Evolutionary conservation across 2,329 filamentous ascomycete genomes (phyloP).

Genomic region (Xylariaceae sp.): DNA sequence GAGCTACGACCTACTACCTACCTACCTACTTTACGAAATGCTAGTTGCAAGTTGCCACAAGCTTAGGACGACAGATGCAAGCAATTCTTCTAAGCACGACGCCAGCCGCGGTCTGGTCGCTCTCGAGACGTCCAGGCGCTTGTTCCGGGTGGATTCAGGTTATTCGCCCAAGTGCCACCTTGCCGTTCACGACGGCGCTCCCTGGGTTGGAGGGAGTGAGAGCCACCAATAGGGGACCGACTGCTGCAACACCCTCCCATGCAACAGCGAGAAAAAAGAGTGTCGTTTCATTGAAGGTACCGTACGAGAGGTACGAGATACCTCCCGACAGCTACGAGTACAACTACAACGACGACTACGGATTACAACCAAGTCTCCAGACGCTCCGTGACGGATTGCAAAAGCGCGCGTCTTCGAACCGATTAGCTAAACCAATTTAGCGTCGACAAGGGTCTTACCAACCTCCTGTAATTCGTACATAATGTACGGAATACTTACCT

Average conservation of each 20-base stretch:
- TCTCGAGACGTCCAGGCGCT: conserved; percentile 10
- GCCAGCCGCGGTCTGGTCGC: conserved; percentile 8
- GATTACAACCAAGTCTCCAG: neutral
- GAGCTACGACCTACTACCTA: neutral
- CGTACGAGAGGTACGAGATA: too few relatives aligned
- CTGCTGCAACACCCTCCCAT: conserved; percentile 7
- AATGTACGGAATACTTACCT: neutral
- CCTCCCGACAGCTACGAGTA: too few relatives aligned
- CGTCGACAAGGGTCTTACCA: conserved; percentile 14
- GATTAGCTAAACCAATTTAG: conserved; percentile 10
- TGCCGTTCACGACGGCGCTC: conserved; percentile 12
- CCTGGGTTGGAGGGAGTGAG: neutral
- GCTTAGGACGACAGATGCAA: neutral
- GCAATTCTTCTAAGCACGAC: neutral
- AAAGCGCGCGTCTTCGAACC: conserved; percentile 13
- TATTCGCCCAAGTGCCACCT: conserved; percentile 10
- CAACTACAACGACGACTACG: too few relatives aligned
- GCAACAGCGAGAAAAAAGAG: neutral
- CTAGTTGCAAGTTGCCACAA: neutral
- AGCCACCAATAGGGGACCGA: conserved; percentile 2
- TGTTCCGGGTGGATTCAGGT: conserved; percentile 23
- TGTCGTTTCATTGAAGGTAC: conserved; percentile 1
- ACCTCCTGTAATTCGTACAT: conserved; percentile 15
- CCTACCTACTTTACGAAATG: too few relatives aligned
- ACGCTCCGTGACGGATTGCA: conserved; percentile 5